phyloP scores from a whole-genome alignment of 768 basidiomycete species.

The Boletus pseudopeckii region DNA sequence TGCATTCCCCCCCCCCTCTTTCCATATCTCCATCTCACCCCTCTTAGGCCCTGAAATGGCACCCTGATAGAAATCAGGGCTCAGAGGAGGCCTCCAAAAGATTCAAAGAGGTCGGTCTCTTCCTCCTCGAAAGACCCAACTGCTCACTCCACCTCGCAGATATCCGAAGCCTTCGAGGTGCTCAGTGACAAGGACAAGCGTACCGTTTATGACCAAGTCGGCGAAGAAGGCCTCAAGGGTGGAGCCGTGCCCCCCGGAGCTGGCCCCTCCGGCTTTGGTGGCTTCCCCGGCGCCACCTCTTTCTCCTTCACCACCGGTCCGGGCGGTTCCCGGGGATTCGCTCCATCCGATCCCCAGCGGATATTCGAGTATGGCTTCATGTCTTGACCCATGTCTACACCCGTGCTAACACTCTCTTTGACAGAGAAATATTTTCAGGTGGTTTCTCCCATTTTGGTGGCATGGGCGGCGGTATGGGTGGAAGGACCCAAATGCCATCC shows the following conservation, averaged over 20 bases:
- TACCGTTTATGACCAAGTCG: constrained; percentile 86
- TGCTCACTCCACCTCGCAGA: constrained; percentile 37
- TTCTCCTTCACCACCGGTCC: constrained; percentile 58
- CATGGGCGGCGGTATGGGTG: constrained; percentile 42
- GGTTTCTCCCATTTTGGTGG: constrained; percentile 34
- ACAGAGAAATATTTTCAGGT: constrained; percentile 57
- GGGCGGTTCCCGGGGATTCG: constrained; percentile 50
- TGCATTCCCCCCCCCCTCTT: constrained; percentile 10
- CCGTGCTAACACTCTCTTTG: constrained; percentile 1
- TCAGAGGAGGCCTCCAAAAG: constrained; percentile 83
- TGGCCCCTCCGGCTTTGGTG: constrained; percentile 39
- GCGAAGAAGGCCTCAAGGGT: constrained; percentile 91
- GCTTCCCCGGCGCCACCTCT: constrained; percentile 48
- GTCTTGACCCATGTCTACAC: background rate
- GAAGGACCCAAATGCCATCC: constrained; percentile 28
- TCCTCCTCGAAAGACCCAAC: too few species aligned
- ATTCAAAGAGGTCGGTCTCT: constrained; percentile 77
- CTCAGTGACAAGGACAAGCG: constrained; percentile 86
- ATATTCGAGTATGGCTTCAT: constrained; percentile 74
- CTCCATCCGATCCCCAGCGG: constrained; percentile 78
- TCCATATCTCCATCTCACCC: constrained; percentile 2
- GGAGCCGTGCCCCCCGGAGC: constrained; percentile 55
- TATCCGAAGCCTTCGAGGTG: constrained; percentile 96
- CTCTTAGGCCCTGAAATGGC: constrained; percentile 82
- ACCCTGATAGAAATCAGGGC: constrained; percentile 87